Base-by-base conservation (phyloP, 208 protist genomes). In the Novymonas esmeraldas region DNA sequence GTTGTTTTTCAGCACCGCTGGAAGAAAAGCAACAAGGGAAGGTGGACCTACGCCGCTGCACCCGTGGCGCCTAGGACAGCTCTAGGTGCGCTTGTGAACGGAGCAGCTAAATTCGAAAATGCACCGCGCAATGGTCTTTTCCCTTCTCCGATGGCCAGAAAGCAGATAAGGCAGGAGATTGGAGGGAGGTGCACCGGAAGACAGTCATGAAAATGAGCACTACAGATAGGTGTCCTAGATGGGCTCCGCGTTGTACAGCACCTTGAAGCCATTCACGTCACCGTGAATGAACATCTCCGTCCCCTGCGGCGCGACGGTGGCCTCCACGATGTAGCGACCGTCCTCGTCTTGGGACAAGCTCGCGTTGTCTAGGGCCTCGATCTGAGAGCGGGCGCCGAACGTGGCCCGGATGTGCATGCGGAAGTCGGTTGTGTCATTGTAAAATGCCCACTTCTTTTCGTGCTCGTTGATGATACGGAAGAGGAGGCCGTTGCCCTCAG, bases 221-320 rank as follows among this genome's bases (percentile, higher is more conserved):
- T 62, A 66, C 64, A 63, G 60, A 67, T 63, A 46, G 44, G 18
- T 22, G 52, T 9, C 7, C 59, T 52, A 70, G 59, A 64, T 39
- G 13, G 79, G 76, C 65, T 88, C 67, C 16, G 84, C 87, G 48
- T 79, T 74, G 68, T 89, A 89, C 16, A 67, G 51, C 34, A 82
- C 62, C 48, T 79, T 82, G 76, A 88, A 94, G 16, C 87, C 84
- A 46, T 94, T 90, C 3, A 91, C 84, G 14, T 77, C 68, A 28
- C 84, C 87, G 11, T 78, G 57, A 66, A 94, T 79, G 39, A 91
- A 91, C 84, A 91, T 94, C 38, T 85, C 82, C 11, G 84, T 90
- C 24, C 75, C 24, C 24, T 64, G 57, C 13, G 84, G 87, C 14
- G 79, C 68, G 18, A 94, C 70, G 13, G 76, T 76, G 18, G 85